phyloP scores from a whole-genome alignment of 108 stramenopile species.

The Cylindrotheca closterium region DNA sequence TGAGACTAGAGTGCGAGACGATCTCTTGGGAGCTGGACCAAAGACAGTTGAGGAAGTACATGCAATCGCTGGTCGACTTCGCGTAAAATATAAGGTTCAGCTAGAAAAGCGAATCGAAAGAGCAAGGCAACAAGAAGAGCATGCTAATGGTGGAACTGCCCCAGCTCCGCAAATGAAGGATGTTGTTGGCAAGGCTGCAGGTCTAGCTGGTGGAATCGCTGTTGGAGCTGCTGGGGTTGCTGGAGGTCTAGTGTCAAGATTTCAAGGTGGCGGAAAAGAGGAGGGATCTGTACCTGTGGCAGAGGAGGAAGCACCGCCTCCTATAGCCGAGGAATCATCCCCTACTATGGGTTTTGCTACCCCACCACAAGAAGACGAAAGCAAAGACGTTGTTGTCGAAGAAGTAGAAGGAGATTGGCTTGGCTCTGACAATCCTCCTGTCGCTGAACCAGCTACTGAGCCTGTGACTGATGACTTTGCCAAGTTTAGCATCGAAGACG shows the following conservation, averaged over 20 bases:
- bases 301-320: not conserved
- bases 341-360: conserved; percentile 34
- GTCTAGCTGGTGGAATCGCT: conserved; percentile 8
- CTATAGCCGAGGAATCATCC: not conserved
- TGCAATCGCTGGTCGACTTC: conserved; percentile 52
- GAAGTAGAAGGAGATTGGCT: conserved; percentile 32
- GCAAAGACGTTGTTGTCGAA: not conserved
- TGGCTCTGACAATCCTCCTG: conserved; percentile 27
- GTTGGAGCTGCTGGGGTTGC: conserved; percentile 18
- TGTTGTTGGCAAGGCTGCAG: conserved; percentile 31
- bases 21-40: conserved; percentile 79
- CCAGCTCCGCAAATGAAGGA: conserved; percentile 19
- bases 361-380: not conserved
- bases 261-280: conserved; percentile 9
- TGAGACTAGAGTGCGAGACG: conserved; percentile 75
- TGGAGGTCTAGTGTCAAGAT: conserved; percentile 4
- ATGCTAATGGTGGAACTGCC: not conserved
- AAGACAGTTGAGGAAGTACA: conserved; percentile 76
- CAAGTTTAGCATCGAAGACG: conserved; percentile 49
- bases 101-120: conserved; percentile 33
- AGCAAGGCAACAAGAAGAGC: conserved; percentile 16
- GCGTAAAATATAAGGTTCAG: conserved; percentile 59
- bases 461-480: conserved; percentile 35
- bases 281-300: not conserved
- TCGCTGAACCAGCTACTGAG: conserved; percentile 37